Evolutionary conservation across 1,139 yeast genomes (phyloP).

Genomic region (Candida buenavistaensis): DNA sequence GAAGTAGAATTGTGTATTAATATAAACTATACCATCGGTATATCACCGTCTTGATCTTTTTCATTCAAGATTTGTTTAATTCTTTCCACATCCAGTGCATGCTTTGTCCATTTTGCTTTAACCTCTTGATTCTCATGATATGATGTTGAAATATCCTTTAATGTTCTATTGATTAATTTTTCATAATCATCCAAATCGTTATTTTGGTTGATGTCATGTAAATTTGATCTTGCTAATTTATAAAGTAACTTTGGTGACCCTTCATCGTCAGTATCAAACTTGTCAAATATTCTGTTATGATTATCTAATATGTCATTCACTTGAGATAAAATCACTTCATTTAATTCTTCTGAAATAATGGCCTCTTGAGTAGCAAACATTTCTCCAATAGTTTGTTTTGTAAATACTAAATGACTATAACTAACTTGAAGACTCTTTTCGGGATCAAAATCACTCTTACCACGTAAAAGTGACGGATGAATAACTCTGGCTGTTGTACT

Average conservation of each 20-base stretch:
- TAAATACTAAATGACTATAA: slow-evolving; percentile 21
- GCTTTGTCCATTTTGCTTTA: slow-evolving; percentile 35
- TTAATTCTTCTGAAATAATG: slow-evolving; percentile 19
- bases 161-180: slow-evolving; percentile 25
- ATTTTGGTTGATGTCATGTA: slow-evolving; percentile 16
- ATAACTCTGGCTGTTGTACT: slow-evolving; percentile 9
- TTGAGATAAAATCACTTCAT: slow-evolving; percentile 13
- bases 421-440: slow-evolving; percentile 17
- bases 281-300: slow-evolving; percentile 23
- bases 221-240: slow-evolving; percentile 15
- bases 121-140: slow-evolving; percentile 31
- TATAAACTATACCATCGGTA: slow-evolving; percentile 14
- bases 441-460: slow-evolving; percentile 9
- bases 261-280: slow-evolving; percentile 16
- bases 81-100: slow-evolving; percentile 34
- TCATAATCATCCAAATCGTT: slow-evolving; percentile 35
- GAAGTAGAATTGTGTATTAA: slow-evolving; percentile 5
- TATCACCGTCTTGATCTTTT: slow-evolving; percentile 11
- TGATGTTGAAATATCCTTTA: slow-evolving; percentile 26
- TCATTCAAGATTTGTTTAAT: slow-evolving; percentile 23
- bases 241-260: slow-evolving; percentile 9
- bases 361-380: slow-evolving; percentile 22
- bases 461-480: slow-evolving; percentile 5
- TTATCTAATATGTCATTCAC: slow-evolving; percentile 13
- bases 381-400: slow-evolving; percentile 19